Conservation (phyloP, 495 filamentous ascomycete genomes). For the Beverwykella pulmonaria region DNA sequence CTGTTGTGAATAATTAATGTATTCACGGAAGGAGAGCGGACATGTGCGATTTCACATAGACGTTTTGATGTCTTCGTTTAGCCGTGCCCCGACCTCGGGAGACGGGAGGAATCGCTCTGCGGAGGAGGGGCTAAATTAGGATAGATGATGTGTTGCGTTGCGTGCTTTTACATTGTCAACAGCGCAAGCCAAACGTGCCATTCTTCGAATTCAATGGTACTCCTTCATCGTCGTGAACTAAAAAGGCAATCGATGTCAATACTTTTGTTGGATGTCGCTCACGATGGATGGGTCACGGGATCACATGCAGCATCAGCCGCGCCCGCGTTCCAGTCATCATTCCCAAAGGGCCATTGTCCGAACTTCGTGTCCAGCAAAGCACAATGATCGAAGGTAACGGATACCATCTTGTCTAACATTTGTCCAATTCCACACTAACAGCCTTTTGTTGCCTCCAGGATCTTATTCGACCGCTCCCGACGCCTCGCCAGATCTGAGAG, state of each 20-base stretch:
- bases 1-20: no score
- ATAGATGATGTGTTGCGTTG: neutral
- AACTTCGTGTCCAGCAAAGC: neutral
- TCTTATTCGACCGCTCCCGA: constrained; percentile 27
- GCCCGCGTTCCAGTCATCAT: constrained; percentile 3
- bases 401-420: neutral
- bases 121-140: constrained; percentile 7
- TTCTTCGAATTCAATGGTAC: neutral
- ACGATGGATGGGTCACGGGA: neutral
- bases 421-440: neutral
- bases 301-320: neutral
- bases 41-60: neutral
- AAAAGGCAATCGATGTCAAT: neutral
- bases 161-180: neutral
- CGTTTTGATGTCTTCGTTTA: neutral
- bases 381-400: constrained; percentile 25
- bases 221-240: neutral
- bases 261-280: neutral
- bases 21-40: no score
- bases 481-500: constrained; percentile 26
- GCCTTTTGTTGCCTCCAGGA: neutral
- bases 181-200: neutral
- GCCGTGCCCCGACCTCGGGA: neutral
- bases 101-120: neutral
- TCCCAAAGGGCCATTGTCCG: neutral